Percentiles rank a stretch among this genome's conserved stretches.
Conservation (phyloP, 768 basidiomycete genomes). For the Calocera viscosa region DNA sequence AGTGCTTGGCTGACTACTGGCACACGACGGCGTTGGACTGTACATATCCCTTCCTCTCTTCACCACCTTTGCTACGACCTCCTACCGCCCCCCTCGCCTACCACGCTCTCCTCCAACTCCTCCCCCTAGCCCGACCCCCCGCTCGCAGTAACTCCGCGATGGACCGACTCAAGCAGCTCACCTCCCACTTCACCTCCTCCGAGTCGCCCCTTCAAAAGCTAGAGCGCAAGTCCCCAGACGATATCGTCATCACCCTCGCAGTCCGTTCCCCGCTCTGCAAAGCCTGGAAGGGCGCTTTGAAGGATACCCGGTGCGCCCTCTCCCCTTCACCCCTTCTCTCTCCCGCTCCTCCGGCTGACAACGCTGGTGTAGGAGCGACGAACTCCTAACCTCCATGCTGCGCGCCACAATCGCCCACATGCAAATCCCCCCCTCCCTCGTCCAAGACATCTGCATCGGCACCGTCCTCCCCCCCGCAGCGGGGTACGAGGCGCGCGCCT, state of each 20-base stretch:
- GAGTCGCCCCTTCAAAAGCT: slow-evolving; percentile 34
- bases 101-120: neutral
- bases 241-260: slow-evolving; percentile 74
- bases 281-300: slow-evolving; percentile 61
- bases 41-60: too few species aligned
- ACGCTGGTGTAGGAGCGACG: slow-evolving; percentile 16
- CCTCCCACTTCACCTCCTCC: slow-evolving; percentile 41
- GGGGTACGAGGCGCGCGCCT: slow-evolving; percentile 57
- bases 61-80: too few species aligned
- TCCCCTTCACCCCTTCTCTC: neutral
- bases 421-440: slow-evolving; percentile 46
- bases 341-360: neutral
- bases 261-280: slow-evolving; percentile 22
- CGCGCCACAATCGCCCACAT: slow-evolving; percentile 45
- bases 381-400: slow-evolving; percentile 44
- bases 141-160: slow-evolving; percentile 28
- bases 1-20: too few species aligned
- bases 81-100: too few species aligned
- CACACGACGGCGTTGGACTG: too few species aligned
- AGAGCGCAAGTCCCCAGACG: slow-evolving; percentile 49
- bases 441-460: slow-evolving; percentile 72
- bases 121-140: neutral
- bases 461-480: slow-evolving; percentile 40
- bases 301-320: slow-evolving; percentile 42
- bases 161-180: slow-evolving; percentile 56